Percentiles rank a stretch among this genome's conserved stretches.
Conservation (phyloP, 192 early-diverging fungal species). For the Haplosporangium gracile region DNA sequence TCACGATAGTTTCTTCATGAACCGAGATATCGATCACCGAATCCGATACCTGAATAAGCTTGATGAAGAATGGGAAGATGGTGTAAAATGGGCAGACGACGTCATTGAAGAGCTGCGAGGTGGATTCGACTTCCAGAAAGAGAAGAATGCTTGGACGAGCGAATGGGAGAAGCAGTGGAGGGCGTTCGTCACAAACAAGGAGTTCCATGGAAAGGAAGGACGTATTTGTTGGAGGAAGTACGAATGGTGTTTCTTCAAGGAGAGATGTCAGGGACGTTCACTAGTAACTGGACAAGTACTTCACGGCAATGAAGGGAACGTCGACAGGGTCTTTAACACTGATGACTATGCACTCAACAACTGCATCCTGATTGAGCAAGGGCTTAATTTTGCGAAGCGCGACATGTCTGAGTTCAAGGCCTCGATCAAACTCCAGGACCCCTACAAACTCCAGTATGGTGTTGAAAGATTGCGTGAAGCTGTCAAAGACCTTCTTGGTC, state of each 20-base stretch:
- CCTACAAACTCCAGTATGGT: conserved; percentile 14
- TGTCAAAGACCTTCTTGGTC: conserved; percentile 1
- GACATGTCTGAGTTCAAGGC: conserved; percentile 18
- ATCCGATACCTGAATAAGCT: conserved; percentile 16
- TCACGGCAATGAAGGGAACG: neutral
- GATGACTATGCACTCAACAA: neutral
- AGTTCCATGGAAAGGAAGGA: neutral
- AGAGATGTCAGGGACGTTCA: conserved; percentile 18
- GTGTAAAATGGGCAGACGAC: conserved; percentile 8
- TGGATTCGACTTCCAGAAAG: conserved; percentile 7
- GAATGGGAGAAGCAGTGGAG: conserved; percentile 18
- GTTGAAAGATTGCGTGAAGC: conserved; percentile 8
- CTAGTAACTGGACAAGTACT: conserved; percentile 21
- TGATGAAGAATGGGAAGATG: conserved; percentile 13
- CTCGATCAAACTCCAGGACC: neutral
- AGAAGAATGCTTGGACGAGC: conserved; percentile 12
- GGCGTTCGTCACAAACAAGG: neutral
- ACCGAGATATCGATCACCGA: neutral
- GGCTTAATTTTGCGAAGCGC: conserved; percentile 19
- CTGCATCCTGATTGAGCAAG: conserved; percentile 13
- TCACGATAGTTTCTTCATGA: conserved; percentile 1
- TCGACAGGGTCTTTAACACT: conserved; percentile 16
- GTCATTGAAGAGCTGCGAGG: neutral
- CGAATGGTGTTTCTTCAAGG: conserved; percentile 16
- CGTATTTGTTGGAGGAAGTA: conserved; percentile 9